Base-by-base conservation (phyloP, 2,329 filamentous ascomycete genomes). In the Epichloe hybrida region DNA sequence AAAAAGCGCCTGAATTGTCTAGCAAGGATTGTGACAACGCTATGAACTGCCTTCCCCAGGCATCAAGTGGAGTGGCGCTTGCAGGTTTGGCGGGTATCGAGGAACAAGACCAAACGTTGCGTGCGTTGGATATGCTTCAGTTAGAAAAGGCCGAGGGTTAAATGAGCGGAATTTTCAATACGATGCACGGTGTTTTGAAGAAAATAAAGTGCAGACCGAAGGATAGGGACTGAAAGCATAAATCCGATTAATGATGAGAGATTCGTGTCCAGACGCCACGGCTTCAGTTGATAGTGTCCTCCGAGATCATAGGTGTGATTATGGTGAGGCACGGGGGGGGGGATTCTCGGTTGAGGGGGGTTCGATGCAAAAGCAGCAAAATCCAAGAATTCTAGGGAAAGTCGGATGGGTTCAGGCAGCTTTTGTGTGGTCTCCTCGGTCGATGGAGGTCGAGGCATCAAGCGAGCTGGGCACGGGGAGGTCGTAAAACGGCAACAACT, bases 51-150 rank as follows among this genome's bases (percentile, higher is more conserved):
- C 39, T 34, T 43, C 9, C 39, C 40, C 47, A 43, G 38, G 34
- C 23, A 45, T 46, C 42, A 46, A 50, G 42, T 40, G 48, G 48
- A 49, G 48, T 46, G 41, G 48, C 23, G 36, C 48, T 46, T 40
- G 42, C 36, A 40, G 35, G 23, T 39, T 13, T 34, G 35, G 23
- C 35, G 15, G 39, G 21, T 45, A 21, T 46, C 23, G 36, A 45
- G 6, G 7, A 39, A 27, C n/a, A 34, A n/a, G 48, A 40, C 41
- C 48, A 31, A 27, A 35, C 15, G 40, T 15, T 44, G 40, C 34
- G 34, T 44, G 40, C 34, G 34, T 43, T 13, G 40, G n/a, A n/a
- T 21, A 20, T 38, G 40, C 20, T 31, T 34, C 34, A 27, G 37
- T 23, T 7, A 31, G 36, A 46, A 36, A 13, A 13, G 20, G 3